Evolutionary conservation across 441 rosid species (phyloP), one percentile per base, ranked within the genome.

Genomic region (Gossypium davidsonii): DNA sequence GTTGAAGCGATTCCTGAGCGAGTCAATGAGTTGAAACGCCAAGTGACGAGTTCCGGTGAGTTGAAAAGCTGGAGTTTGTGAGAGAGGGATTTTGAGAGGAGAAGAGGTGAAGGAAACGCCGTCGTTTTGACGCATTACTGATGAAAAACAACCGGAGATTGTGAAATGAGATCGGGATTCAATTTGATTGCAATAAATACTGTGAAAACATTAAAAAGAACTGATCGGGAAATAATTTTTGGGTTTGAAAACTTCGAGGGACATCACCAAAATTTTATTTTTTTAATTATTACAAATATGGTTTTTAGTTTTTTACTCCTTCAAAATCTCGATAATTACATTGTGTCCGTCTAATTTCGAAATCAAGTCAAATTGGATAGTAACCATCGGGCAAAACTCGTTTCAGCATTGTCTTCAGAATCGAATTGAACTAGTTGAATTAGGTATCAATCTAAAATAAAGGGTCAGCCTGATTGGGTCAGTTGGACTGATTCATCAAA

Each of bases 71-170:
- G 85, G 68, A 65, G 55, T 55, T 60, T 81, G 75, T 37, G 88
- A 73, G 73, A 59, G 61, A 23, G 85, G 81, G 77, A 76, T 67
- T 78, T 65, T 87, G 77, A 81, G 70, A 1, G 84, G 56, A 58
- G 88, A 81, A 1, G 91, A 85, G 56, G 86, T 78, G 85, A 89
- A 78, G 67, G 76, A 80, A 48, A 85, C 82, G 73, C 79, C 87
- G 14, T 74, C 88, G 61, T 85, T 77, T 65, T 59, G 46, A 57
- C 59, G 65, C 95, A 90, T 88, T 79, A 78, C 74, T 7, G 25
- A 21, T 37, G 39, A 49, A 6, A 6, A 31, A 28, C 8, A 26
- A 60, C 59, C 2, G 75, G 6, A 21, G 55, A 39, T 12, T 14
- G 12, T 4, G 48, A 26, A 51, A 17, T 52, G 61, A 17, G 7